Base-by-base conservation (phyloP, 2,329 filamentous ascomycete species). In the Cadophora sp. region DNA sequence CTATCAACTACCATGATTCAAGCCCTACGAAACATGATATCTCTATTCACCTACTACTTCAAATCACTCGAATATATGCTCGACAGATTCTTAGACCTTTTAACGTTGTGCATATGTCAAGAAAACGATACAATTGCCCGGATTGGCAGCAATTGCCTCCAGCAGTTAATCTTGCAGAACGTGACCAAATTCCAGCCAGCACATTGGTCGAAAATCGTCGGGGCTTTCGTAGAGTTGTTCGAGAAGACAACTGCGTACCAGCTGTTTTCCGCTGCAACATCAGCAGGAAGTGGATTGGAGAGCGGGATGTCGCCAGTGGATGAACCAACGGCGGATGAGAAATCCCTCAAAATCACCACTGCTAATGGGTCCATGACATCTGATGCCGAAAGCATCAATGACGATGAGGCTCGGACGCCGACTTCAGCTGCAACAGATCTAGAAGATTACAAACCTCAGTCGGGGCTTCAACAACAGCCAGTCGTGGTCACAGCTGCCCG, bases 1-100 rank as follows among this genome's bases (percentile, higher is more conserved):
- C 85, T 99, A 27, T 98, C 96, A 0, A 99, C 96, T 0, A 99
- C 96, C 9, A 97, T 99, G 93, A 99, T 99, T 48, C 96, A 99
- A 79, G 96, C 96, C 1, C 83, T 99, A 64, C 90, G 96, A 67
- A 97, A 98, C 80, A 97, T 99, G 92, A 98, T 99, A 74, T 95
- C 93, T 0, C 87, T 99, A 27, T 99, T 99, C 79, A 99, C 96
- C 0, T 96, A 99, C 80, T 99, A 98, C 80, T 99, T 99, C 72
- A 93, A 96, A 67, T 90, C 94, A 0, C 83, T 99, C 11, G 94
- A 98, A 80, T 97, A 97, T 77, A 99, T 99, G 96, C 86, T 99
- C 20, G 94, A 97, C 79, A 87, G 96, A n/a, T 98, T 99, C 79
- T 81, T 99, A 45, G 95, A 98, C 78, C 87, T 99, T 22, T 83